Conservation (phyloP, 2,329 filamentous ascomycete species). For the Penicillium sclerotiorum region DNA sequence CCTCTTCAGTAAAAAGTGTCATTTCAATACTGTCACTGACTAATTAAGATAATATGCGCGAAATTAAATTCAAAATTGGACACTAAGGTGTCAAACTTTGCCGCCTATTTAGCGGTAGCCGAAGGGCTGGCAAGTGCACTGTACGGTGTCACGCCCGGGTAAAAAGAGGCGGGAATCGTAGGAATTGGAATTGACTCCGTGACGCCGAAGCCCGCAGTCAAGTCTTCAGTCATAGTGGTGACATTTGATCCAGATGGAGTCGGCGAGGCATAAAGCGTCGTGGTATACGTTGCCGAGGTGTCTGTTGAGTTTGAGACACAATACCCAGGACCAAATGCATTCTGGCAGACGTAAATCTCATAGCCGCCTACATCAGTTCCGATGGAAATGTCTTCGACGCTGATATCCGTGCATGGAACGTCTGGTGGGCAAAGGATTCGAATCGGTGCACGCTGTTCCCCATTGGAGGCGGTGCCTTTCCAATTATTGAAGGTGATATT, state of each 20-base stretch:
- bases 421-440: slow-evolving; percentile 55
- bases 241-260: slow-evolving; percentile 29
- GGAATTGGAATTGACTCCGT: slow-evolving; percentile 27
- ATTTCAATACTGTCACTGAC: no score
- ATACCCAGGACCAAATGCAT: slow-evolving; percentile 51
- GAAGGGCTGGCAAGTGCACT: slow-evolving; percentile 25
- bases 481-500: slow-evolving; percentile 60
- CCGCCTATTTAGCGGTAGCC: no score
- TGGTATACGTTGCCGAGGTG: slow-evolving; percentile 17
- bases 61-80: no score
- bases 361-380: slow-evolving; percentile 31
- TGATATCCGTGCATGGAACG: slow-evolving; percentile 57
- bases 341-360: slow-evolving; percentile 49
- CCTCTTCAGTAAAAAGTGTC: no score
- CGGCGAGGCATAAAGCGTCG: slow-evolving; percentile 19
- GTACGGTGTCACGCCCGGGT: slow-evolving; percentile 33
- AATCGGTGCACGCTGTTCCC: slow-evolving; percentile 55
- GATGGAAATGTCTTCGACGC: slow-evolving; percentile 56
- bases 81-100: no score
- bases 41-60: no score
- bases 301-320: slow-evolving; percentile 43
- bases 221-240: slow-evolving; percentile 26
- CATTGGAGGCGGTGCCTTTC: slow-evolving; percentile 56
- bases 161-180: slow-evolving; percentile 29
- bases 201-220: slow-evolving; percentile 25